Evolutionary conservation across 108 stramenopile genomes (phyloP).

Genomic region (Pseudonitzschia delicatissima): DNA sequence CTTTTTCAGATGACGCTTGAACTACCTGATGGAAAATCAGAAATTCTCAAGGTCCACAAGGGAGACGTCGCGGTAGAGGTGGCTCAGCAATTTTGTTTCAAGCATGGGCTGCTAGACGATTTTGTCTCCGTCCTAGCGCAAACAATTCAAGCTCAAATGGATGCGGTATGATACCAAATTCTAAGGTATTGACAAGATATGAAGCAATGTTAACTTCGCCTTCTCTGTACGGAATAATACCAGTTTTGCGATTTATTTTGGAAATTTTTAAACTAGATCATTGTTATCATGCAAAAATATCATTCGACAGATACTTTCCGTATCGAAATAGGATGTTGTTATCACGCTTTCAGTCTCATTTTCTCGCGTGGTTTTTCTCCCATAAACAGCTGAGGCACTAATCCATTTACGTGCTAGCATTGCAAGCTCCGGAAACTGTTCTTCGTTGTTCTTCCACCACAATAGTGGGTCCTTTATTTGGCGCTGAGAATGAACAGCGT

Average conservation of each 20-base stretch:
- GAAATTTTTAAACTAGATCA: neutral
- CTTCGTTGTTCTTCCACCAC: slow-evolving; percentile 32
- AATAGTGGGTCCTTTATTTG: slow-evolving; percentile 28
- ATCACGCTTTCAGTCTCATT: neutral
- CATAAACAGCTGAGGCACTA: slow-evolving; percentile 10
- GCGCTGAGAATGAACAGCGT: slow-evolving; percentile 17
- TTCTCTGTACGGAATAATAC: too few relatives aligned
- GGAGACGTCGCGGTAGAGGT: slow-evolving; percentile 24
- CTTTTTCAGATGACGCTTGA: slow-evolving; percentile 32
- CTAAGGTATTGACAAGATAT: too few relatives aligned
- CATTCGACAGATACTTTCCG: neutral
- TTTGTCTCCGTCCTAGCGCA: slow-evolving; percentile 18
- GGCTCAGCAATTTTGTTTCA: slow-evolving; percentile 13
- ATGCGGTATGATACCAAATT: too few relatives aligned
- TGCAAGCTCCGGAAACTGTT: slow-evolving; percentile 26
- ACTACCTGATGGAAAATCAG: slow-evolving; percentile 1
- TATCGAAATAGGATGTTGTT: neutral
- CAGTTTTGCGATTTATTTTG: too few relatives aligned
- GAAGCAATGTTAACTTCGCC: neutral
- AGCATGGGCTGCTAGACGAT: slow-evolving; percentile 6
- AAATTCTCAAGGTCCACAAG: slow-evolving; percentile 4
- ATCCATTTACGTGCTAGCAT: slow-evolving; percentile 24
- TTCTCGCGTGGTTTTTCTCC: neutral
- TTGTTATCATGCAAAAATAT: neutral
- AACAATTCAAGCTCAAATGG: slow-evolving; percentile 18